Base-by-base conservation (phyloP, 2,329 filamentous ascomycete genomes). In the Scytalidium sp. region DNA sequence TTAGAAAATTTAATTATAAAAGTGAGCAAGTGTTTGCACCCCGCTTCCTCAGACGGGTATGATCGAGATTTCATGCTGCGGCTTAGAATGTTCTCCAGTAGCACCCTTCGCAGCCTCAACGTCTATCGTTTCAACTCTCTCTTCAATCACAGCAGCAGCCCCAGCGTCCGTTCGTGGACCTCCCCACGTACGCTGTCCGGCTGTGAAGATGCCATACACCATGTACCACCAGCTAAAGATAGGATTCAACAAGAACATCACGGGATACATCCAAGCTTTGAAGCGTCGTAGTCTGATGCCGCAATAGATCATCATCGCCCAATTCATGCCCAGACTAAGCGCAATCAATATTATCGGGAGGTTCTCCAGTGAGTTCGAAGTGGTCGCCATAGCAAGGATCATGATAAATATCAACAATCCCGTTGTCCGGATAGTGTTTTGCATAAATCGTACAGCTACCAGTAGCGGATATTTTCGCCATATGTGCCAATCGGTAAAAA, bases 171-270 rank as follows among this genome's bases (percentile, higher is more conserved):
- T 91, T 61, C 93, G 82, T 10, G 93, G 94, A 0, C 93, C 93
- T 57, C 93, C 93, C 93, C 94, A 99, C 1, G 93, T 97, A 56
- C 93, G 81, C 67, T 96, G 90, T 19, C 92, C 91, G 23, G 92
- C 91, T 1, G 93, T 97, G 69, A 96, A 94, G 59, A 96, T 95
- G 41, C 91, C 92, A 67, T 97, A 96, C 2, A 96, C 87, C 88
- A 97, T 96, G 73, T 97, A 97, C 50, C 90, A 81, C 93, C 93
- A 97, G 70, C 97, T 97, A 78, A 97, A 92, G 64, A 97, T 94
- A 1, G 94, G 93, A 64, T 97, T 97, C 55, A 97, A 69, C 43
- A 96, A 72, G 66, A 97, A 97, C 91, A 97, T 97, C 55, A 97
- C 62, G 0, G 93, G 93, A 65, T 97, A 97, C 5, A 97, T 76